phyloP scores from a whole-genome alignment of 176 grass and related monocot genomes.

The Carex pumila region DNA sequence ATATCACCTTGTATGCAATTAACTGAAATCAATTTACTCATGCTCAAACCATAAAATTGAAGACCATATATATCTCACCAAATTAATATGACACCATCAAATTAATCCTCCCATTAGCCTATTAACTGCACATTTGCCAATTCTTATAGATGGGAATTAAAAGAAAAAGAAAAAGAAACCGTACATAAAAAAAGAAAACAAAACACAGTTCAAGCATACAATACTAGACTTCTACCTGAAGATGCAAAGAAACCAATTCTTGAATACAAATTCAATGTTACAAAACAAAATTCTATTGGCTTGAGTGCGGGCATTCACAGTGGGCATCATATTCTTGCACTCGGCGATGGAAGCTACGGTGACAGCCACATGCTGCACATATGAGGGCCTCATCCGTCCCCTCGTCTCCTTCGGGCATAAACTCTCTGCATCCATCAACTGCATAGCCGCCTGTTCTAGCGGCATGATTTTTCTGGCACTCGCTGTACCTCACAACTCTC shows the following conservation, averaged over 20 bases:
- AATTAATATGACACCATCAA: neutral
- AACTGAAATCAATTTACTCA: neutral
- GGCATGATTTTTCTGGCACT: conserved; percentile 78
- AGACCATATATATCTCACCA: neutral
- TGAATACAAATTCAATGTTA: conserved; percentile 1
- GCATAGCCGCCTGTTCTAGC: conserved; percentile 59
- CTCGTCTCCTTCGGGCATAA: conserved; percentile 61
- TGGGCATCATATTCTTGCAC: conserved; percentile 53
- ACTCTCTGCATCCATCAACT: conserved; percentile 72
- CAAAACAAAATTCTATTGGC: conserved; percentile 3
- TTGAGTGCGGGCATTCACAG: conserved; percentile 37
- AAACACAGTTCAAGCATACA: conserved; percentile 16
- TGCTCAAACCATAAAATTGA: neutral
- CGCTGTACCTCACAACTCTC: conserved; percentile 40
- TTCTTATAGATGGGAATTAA: neutral
- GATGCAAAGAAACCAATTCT: neutral
- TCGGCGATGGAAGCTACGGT: conserved; percentile 68
- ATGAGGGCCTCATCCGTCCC: conserved; percentile 46
- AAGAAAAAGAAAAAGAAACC: neutral
- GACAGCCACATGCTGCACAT: conserved; percentile 62
- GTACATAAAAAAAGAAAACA: neutral
- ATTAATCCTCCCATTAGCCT: neutral
- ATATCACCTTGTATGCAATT: neutral
- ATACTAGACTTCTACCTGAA: neutral
- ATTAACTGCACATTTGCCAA: conserved; percentile 8